A percentile compares a stretch with the other conserved stretches of the same genome.
phyloP scores from a whole-genome alignment of 2,329 filamentous ascomycete genomes.

The Neopestalotiopsis rosae region DNA sequence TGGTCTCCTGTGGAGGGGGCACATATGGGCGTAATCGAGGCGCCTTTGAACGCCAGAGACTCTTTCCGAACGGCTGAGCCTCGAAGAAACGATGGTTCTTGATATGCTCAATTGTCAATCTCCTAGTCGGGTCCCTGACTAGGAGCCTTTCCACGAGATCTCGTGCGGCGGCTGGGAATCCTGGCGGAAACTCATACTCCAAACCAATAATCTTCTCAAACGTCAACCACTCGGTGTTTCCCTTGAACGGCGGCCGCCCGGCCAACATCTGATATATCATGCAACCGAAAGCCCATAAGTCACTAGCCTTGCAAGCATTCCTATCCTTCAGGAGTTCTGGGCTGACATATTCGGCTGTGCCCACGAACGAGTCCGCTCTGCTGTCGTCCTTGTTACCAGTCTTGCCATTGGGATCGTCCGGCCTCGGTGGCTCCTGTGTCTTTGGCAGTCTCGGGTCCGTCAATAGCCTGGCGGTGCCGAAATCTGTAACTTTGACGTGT shows the following conservation, averaged over 20 bases:
- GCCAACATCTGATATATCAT: conserved; percentile 95
- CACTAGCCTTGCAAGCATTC: conserved; percentile 95
- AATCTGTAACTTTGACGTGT: conserved; percentile 99
- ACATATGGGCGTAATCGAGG: conserved; percentile 85
- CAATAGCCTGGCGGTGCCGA: conserved; percentile 95
- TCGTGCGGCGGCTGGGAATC: conserved; percentile 83
- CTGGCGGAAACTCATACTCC: conserved; percentile 90
- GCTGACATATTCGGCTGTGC: conserved; percentile 97
- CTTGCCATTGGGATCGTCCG: conserved; percentile 41
- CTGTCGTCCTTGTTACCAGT: conserved; percentile 62
- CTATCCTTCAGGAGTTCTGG: conserved; percentile 97
- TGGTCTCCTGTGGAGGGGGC: conserved; percentile 75
- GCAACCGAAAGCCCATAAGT: conserved; percentile 97
- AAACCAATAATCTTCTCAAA: conserved; percentile 97
- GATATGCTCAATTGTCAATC: conserved; percentile 92
- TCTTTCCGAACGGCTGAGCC: conserved; percentile 81
- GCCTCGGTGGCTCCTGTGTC: conserved; percentile 41
- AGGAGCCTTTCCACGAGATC: conserved; percentile 91
- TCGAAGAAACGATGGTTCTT: conserved; percentile 97
- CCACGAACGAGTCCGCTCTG: conserved; percentile 92
- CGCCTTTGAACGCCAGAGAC: conserved; percentile 87
- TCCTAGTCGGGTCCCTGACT: conserved; percentile 83
- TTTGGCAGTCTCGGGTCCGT: conserved; percentile 59
- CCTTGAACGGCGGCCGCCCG: conserved; percentile 98
- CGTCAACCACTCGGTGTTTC: conserved; percentile 91